Evolutionary conservation across 2,329 filamentous ascomycete species (phyloP).

Genomic region (Pseudocercospora cruenta): DNA sequence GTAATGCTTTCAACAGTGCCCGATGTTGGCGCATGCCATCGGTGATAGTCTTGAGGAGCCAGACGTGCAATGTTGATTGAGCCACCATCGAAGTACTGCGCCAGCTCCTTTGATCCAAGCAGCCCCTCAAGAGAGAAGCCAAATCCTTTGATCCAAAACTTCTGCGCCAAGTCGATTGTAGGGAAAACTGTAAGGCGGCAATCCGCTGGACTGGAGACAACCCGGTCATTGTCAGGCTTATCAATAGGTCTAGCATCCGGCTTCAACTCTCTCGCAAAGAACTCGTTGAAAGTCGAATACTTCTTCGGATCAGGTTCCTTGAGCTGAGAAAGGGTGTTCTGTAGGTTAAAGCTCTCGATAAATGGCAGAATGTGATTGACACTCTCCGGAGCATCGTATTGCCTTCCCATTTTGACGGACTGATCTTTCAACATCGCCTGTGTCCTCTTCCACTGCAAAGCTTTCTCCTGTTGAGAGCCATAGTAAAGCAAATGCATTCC

Average conservation of each 20-base stretch:
- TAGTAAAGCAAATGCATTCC: constrained; percentile 52
- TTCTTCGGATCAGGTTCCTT: constrained; percentile 43
- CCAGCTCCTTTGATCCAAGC: constrained; percentile 35
- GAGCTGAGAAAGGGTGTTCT: constrained; percentile 40
- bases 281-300: constrained; percentile 50
- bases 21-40: constrained; percentile 44
- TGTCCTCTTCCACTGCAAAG: constrained; percentile 42
- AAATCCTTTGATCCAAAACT: constrained; percentile 49
- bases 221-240: constrained; percentile 40
- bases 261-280: constrained; percentile 47
- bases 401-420: constrained; percentile 45
- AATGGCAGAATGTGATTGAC: constrained; percentile 46
- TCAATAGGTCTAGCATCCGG: constrained; percentile 43
- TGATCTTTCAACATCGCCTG: constrained; percentile 42
- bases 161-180: constrained; percentile 44
- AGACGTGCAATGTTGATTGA: constrained; percentile 45
- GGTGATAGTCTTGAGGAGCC: constrained; percentile 49
- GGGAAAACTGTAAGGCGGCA: constrained; percentile 45
- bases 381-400: constrained; percentile 45
- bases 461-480: constrained; percentile 44
- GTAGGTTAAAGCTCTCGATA: constrained; percentile 44
- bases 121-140: constrained; percentile 44
- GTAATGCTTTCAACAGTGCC: constrained; percentile 41
- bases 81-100: constrained; percentile 42
- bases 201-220: constrained; percentile 43